Evolutionary conservation across 2,329 filamentous ascomycete genomes (phyloP), one percentile per base, ranked within the genome.

Genomic region (Colletotrichum shisoi): DNA sequence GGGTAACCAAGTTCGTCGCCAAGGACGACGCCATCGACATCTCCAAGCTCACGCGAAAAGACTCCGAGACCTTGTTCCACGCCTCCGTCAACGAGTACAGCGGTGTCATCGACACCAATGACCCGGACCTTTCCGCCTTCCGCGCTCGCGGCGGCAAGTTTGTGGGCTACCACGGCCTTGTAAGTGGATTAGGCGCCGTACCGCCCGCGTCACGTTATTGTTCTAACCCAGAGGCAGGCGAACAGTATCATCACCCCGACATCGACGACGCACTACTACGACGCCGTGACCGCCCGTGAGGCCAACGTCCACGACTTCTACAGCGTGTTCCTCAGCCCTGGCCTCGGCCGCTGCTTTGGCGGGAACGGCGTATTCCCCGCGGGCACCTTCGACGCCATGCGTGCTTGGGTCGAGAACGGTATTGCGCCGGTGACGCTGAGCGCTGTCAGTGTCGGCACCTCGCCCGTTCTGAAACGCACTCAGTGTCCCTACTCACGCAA

Each of bases 141-240:
- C 74, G 74, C 15, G 71, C 76, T 19, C 72, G 76, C 2, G 81
- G 81, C 3, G 77, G 79, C 15, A 83, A 81, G 72, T 75, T 83
- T 19, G 40, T 63, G 7, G 49, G 42, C 0, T 63, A 57, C 72
- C 82, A 84, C 64, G 82, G 82, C 1, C 37, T 65, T 4, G 63
- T 62, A 12, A 49, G 34, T 49, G 9, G 3, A 3, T n/a, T 0
- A 19, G 4, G 13, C 1, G 3, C 48, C 7, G 9, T 31, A 8
- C 1, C 17, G 1, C 9, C 17, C 15, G 31, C 15, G 21, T 11
- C n/a, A 17, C 2, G 34, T 31, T 27, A 8, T 21, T 6, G n/a
- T 19, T 46, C 1, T 27, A 27, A 27, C 24, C 4, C 24, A 27
- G 24, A 5, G 24, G 24, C n/a, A 74, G 72, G 57, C 58, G 0